These are phyloP conservation scores for Penicillium mononematosum DNA, from an alignment of 495 filamentous ascomycete species.

Conservation along the genomic window DNA sequence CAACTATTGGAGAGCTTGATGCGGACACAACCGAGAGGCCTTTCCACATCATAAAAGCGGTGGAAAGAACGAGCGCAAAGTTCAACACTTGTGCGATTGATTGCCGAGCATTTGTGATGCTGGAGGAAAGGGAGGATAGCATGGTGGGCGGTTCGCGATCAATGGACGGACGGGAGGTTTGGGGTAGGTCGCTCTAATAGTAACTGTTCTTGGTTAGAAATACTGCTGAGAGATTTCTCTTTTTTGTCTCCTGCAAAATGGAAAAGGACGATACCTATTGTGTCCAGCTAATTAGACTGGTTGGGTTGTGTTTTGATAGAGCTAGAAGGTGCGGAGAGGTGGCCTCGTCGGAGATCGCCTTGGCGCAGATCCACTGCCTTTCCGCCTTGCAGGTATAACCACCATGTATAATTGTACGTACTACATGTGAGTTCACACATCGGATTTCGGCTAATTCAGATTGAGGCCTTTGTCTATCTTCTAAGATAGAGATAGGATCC, in stretches of 20 bases:
- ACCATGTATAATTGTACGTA: not conserved
- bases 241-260: not conserved
- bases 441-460: not conserved
- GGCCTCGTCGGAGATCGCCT: constrained; percentile 26
- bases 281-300: constrained; percentile 12
- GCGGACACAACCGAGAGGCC: constrained; percentile 81
- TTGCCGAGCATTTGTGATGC: constrained; percentile 73
- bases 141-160: constrained; percentile 48
- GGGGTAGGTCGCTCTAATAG: not conserved
- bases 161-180: not conserved
- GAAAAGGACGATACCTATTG: constrained; percentile 1
- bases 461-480: not conserved
- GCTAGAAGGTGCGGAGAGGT: constrained; percentile 32
- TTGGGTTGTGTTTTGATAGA: constrained; percentile 24
- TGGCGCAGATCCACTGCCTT: constrained; percentile 10
- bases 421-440: not conserved
- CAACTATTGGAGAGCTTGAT: constrained; percentile 76
- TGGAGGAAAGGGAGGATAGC: constrained; percentile 63
- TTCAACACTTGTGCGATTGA: constrained; percentile 87
- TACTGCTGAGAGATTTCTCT: too few relatives aligned
- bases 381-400: constrained; percentile 6
- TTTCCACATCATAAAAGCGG: constrained; percentile 97
- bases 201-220: constrained; percentile 1
- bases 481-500: too few relatives aligned
- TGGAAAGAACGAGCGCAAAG: constrained; percentile 90